A percentile compares a stretch with the other conserved stretches of the same genome.
These are phyloP conservation scores for Dryas octopetala DNA, from an alignment of 306 rosid genomes.

Conservation along the genomic window DNA sequence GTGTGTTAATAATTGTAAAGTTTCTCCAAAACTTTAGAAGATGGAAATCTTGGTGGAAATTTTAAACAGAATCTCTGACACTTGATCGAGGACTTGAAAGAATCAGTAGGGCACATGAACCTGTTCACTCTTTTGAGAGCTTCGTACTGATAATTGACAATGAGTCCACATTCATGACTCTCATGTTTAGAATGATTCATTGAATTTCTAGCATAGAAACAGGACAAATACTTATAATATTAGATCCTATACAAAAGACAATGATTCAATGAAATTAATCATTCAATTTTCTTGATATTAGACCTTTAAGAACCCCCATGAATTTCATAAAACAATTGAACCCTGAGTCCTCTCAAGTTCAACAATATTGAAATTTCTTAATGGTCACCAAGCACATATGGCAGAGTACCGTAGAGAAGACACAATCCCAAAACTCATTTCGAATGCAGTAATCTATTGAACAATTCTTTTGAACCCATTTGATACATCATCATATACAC, in stretches of 20 bases:
- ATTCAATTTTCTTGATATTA: too few relatives aligned
- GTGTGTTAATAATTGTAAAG: not conserved
- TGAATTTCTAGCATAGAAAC: not conserved
- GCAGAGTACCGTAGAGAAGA: too few relatives aligned
- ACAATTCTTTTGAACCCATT: not conserved
- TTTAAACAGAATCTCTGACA: not conserved
- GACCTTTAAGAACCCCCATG: not conserved
- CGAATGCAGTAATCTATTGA: constrained; percentile 1
- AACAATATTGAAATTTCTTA: not conserved
- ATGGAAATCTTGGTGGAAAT: not conserved
- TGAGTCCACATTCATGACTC: not conserved
- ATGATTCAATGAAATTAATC: not conserved
- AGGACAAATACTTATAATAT: not conserved
- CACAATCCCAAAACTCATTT: not conserved
- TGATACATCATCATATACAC: constrained; percentile 26
- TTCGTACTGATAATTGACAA: not conserved
- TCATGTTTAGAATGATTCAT: not conserved
- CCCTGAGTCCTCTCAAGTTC: too few relatives aligned
- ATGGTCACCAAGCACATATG: not conserved
- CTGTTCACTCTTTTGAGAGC: too few relatives aligned
- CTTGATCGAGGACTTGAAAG: too few relatives aligned
- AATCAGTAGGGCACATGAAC: too few relatives aligned
- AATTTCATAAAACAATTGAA: not conserved
- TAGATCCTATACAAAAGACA: not conserved
- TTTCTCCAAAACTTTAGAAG: not conserved